Evolutionary conservation across 2,329 filamentous ascomycete species (phyloP).

Genomic region (Fusarium decemcellulare): DNA sequence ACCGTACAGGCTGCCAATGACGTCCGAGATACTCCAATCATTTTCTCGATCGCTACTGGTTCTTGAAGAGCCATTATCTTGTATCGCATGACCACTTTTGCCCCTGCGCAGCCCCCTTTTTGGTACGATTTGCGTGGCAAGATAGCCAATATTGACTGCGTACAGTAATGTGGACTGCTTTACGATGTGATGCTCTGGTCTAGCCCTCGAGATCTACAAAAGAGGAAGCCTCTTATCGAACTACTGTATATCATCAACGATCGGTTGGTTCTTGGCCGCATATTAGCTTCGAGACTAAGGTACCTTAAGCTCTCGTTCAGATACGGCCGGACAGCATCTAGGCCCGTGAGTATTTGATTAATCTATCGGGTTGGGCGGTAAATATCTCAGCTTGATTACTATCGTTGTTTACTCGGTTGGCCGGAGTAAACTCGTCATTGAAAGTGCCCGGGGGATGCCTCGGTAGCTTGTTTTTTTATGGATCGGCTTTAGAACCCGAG

Average conservation of each 20-base stretch:
- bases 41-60: background rate
- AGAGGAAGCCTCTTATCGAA: background rate
- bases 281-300: slow-evolving; percentile 1
- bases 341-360: too few species aligned
- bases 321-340: too few species aligned
- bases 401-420: too few species aligned
- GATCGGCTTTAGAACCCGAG: slow-evolving; percentile 16
- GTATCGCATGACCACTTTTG: background rate
- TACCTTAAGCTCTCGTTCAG: background rate
- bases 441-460: background rate
- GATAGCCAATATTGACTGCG: background rate
- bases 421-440: too few species aligned
- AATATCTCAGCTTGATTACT: background rate
- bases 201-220: background rate
- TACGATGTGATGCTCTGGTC: background rate
- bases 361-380: background rate
- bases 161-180: background rate
- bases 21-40: background rate
- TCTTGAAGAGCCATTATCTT: background rate
- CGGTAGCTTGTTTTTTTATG: background rate
- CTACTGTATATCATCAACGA: background rate
- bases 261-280: background rate
- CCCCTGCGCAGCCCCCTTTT: background rate
- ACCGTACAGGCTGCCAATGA: background rate
- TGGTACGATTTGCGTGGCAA: background rate